Percentiles rank a stretch among this genome's conserved stretches.
Evolutionary conservation across 345 rosid species (phyloP).

Genomic region (Melaleuca alternifolia): DNA sequence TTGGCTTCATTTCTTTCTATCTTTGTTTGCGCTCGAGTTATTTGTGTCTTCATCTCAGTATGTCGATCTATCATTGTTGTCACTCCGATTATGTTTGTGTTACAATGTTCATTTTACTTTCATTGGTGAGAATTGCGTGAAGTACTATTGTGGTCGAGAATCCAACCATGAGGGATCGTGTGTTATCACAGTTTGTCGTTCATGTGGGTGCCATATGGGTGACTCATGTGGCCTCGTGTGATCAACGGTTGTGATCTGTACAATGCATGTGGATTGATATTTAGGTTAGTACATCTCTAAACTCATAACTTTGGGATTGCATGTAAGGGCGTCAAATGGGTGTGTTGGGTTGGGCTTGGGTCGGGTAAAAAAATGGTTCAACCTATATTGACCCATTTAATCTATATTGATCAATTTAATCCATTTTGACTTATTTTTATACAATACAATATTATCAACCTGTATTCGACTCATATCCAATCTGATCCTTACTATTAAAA

Average conservation of each 20-base stretch:
- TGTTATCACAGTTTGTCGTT: background rate
- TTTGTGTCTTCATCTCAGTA: background rate
- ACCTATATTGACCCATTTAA: too few relatives aligned
- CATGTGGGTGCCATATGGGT: background rate
- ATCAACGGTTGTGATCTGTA: background rate
- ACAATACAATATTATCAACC: too few relatives aligned
- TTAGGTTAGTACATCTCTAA: background rate
- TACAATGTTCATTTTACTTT: background rate
- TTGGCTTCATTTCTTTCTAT: background rate
- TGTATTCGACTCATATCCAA: too few relatives aligned
- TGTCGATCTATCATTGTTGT: background rate
- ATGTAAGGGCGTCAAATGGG: too few relatives aligned
- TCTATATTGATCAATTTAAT: too few relatives aligned
- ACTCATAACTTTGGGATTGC: background rate
- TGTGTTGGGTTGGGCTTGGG: too few relatives aligned
- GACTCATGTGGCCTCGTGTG: fast-evolving
- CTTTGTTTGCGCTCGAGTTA: background rate
- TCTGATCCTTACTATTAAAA: too few relatives aligned
- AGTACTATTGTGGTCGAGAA: background rate
- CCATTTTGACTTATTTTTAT: too few relatives aligned
- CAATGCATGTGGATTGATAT: background rate
- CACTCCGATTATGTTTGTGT: background rate
- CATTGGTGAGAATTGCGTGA: background rate
- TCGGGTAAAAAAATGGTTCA: too few relatives aligned
- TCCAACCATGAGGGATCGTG: background rate